Percentiles rank a stretch among this genome's conserved stretches.
Evolutionary conservation across 2,329 filamentous ascomycete genomes (phyloP).

Genomic region (Helicocarpus griseus): DNA sequence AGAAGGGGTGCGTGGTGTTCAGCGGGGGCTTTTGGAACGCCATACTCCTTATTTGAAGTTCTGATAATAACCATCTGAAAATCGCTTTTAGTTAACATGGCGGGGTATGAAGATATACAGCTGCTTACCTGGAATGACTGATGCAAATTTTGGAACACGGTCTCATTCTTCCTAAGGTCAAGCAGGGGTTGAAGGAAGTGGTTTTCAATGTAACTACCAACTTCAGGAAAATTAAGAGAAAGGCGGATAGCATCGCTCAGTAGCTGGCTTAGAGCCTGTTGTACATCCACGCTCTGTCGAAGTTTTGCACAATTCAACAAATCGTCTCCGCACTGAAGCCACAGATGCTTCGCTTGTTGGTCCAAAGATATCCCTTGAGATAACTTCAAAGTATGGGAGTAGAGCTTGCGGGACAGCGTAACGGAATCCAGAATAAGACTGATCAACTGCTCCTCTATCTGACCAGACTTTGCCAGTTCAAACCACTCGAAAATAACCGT

Average conservation of each 20-base stretch:
- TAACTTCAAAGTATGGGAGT: slow-evolving; percentile 14
- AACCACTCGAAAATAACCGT: slow-evolving; percentile 21
- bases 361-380: slow-evolving; percentile 16
- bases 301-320: slow-evolving; percentile 20
- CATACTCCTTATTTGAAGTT: slow-evolving; percentile 9
- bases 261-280: slow-evolving; percentile 21
- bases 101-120: not conserved
- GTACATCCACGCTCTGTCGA: slow-evolving; percentile 18
- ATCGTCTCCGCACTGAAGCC: slow-evolving; percentile 23
- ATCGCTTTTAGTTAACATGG: slow-evolving; percentile 3
- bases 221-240: slow-evolving; percentile 13
- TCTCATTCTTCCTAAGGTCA: slow-evolving; percentile 16
- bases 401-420: slow-evolving; percentile 16
- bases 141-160: slow-evolving; percentile 16
- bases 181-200: slow-evolving; percentile 18
- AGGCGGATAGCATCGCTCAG: slow-evolving; percentile 19
- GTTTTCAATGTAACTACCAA: slow-evolving; percentile 18
- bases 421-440: slow-evolving; percentile 20
- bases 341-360: slow-evolving; percentile 19
- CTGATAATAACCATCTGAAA: slow-evolving; percentile 14
- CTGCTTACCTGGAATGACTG: slow-evolving; percentile 24
- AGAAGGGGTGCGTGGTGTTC: not conserved
- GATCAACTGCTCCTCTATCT: slow-evolving; percentile 13
- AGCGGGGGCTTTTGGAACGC: not conserved
- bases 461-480: slow-evolving; percentile 11